A percentile compares a stretch with the other conserved stretches of the same genome.
Evolutionary conservation across 2,329 filamentous ascomycete genomes (phyloP).

Genomic region (Fusarium penzigii): DNA sequence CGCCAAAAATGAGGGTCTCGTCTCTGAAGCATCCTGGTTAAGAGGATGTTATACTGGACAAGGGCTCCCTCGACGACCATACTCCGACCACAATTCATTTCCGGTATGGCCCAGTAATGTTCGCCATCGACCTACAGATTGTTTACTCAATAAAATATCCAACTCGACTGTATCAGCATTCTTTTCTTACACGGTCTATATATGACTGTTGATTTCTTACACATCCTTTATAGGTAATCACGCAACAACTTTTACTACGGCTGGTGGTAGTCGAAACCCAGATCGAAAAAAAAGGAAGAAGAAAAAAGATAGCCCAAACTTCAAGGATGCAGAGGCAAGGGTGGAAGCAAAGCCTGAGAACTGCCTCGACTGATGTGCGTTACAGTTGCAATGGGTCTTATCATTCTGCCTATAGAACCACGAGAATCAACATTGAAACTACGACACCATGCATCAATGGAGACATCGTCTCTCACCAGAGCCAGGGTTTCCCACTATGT

Average conservation of each 20-base stretch:
- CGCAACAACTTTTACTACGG: too few relatives aligned
- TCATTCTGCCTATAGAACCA: not conserved
- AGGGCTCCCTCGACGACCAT: not conserved
- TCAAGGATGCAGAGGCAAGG: not conserved
- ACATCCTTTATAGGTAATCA: too few relatives aligned
- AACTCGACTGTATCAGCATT: not conserved
- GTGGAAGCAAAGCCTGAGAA: not conserved
- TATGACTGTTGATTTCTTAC: too few relatives aligned
- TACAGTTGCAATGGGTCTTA: not conserved
- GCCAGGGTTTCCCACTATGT: not conserved
- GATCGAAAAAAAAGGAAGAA: too few relatives aligned
- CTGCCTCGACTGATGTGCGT: not conserved
- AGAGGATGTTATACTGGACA: not conserved
- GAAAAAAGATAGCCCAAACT: too few relatives aligned
- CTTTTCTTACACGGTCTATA: too few relatives aligned
- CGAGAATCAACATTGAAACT: not conserved
- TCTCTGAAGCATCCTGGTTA: constrained; percentile 7
- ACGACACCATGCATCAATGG: not conserved
- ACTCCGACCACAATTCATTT: not conserved
- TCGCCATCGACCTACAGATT: not conserved
- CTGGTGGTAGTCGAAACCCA: too few relatives aligned
- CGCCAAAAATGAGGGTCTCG: constrained; percentile 15
- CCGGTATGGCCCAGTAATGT: not conserved
- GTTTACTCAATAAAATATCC: not conserved
- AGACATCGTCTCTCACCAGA: not conserved